phyloP scores from a whole-genome alignment of 2,329 filamentous ascomycete genomes.

The Paecilomyces dactylethromorphus region DNA sequence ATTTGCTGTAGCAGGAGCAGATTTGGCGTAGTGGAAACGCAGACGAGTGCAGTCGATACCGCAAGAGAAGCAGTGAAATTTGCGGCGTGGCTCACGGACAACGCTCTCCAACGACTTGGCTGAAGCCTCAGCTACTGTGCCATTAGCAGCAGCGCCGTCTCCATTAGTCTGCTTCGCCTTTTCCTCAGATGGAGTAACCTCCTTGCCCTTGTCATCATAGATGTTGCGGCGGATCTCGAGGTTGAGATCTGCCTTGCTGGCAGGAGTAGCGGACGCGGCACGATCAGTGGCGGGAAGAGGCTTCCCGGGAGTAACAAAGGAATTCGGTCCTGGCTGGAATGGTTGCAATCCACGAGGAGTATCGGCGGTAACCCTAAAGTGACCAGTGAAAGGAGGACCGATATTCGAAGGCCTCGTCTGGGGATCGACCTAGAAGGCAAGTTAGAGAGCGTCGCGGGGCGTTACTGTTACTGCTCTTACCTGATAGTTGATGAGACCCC shows the following conservation, averaged over 20 bases:
- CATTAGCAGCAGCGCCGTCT: conserved; percentile 64
- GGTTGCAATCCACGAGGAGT: conserved; percentile 91
- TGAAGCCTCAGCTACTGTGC: conserved; percentile 49
- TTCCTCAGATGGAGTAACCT: conserved; percentile 63
- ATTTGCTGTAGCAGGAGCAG: conserved; percentile 48
- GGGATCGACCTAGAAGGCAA: conserved; percentile 69
- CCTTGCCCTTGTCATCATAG: conserved; percentile 86
- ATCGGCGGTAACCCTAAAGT: conserved; percentile 93
- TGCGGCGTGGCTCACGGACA: conserved; percentile 57
- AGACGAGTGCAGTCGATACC: conserved; percentile 78
- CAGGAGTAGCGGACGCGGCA: conserved; percentile 57
- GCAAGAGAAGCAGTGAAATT: conserved; percentile 80
- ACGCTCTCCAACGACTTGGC: conserved; percentile 57
- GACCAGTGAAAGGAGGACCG: conserved; percentile 91
- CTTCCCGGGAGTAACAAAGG: conserved; percentile 57
- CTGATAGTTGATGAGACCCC: conserved; percentile 98
- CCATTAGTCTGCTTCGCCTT: conserved; percentile 65
- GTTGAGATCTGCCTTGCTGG: conserved; percentile 73
- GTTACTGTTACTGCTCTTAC: conserved; percentile 42
- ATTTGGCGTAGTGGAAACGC: conserved; percentile 64
- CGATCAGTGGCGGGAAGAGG: conserved; percentile 63
- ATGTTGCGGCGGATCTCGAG: conserved; percentile 92
- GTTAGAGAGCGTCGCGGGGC: conserved; percentile 9
- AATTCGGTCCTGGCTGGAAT: conserved; percentile 83
- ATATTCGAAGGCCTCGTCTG: conserved; percentile 93